Conservation (phyloP, 2,329 filamentous ascomycete species). For the Ophiostoma angusticollis region DNA sequence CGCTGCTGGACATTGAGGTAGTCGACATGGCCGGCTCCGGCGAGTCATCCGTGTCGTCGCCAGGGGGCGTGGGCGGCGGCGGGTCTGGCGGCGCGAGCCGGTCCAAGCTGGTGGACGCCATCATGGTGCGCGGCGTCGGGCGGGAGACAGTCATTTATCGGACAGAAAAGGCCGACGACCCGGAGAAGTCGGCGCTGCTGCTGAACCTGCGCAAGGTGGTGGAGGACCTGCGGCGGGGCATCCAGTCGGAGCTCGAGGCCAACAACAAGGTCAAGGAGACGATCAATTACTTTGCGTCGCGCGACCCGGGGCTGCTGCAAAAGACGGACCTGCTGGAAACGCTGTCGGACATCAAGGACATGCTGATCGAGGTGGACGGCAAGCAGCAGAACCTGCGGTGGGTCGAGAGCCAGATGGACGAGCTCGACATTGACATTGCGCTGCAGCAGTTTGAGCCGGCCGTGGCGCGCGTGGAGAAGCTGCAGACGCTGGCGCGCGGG, state of each 20-base stretch:
- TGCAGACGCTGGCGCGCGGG: conserved; percentile 64
- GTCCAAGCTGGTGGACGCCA: conserved; percentile 65
- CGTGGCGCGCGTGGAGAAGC: conserved; percentile 70
- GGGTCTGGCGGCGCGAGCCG: conserved; percentile 22
- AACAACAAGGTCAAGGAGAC: conserved; percentile 74
- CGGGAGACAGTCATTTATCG: conserved; percentile 91
- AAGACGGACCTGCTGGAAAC: conserved; percentile 71
- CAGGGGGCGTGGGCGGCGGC: conserved; percentile 16
- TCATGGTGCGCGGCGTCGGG: conserved; percentile 77
- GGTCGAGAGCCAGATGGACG: conserved; percentile 91
- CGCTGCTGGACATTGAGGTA: conserved; percentile 81
- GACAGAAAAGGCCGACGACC: conserved; percentile 66
- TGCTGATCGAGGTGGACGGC: conserved; percentile 90
- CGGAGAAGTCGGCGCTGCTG: conserved; percentile 68
- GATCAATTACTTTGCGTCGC: conserved; percentile 72
- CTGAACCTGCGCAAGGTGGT: conserved; percentile 86
- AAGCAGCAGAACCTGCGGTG: conserved; percentile 92
- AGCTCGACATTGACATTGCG: conserved; percentile 90
- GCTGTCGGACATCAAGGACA: conserved; percentile 66
- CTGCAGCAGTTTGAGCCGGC: conserved; percentile 79
- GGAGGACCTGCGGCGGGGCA: conserved; percentile 75
- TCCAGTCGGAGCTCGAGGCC: conserved; percentile 77
- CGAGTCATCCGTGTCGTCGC: conserved; percentile 34
- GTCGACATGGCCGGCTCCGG: conserved; percentile 67
- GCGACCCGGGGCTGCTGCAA: conserved; percentile 63